These are phyloP conservation scores for Mediolabrus comicus DNA, from an alignment of 108 stramenopile genomes.

Conservation along the genomic window DNA sequence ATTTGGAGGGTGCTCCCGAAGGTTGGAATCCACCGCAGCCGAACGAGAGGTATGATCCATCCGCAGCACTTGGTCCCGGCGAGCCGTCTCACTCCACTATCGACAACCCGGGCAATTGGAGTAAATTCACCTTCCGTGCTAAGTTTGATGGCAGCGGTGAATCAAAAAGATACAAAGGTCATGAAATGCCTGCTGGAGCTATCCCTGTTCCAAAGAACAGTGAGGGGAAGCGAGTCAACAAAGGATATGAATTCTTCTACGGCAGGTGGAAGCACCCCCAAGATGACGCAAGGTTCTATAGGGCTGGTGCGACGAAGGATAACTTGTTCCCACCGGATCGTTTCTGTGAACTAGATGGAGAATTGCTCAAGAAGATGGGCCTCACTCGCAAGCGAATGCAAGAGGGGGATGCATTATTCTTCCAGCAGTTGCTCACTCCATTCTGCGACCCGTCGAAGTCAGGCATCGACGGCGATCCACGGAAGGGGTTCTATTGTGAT, in stretches of 20 bases:
- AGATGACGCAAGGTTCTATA: neutral
- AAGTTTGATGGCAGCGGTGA: neutral
- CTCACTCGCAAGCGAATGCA: conserved; percentile 5
- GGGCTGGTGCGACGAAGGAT: neutral
- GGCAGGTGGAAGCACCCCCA: neutral
- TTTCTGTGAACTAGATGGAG: neutral
- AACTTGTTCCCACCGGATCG: conserved; percentile 1
- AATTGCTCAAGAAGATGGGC: conserved; percentile 8
- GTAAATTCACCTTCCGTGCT: neutral
- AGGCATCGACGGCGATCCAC: conserved; percentile 4
- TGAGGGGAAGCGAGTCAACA: neutral
- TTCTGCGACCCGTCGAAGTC: conserved; percentile 5
- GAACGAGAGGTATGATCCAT: neutral
- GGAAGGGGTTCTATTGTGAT: conserved; percentile 6
- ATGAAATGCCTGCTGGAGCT: conserved; percentile 15
- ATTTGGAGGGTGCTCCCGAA: too few species aligned
- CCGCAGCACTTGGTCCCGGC: neutral
- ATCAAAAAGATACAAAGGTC: neutral
- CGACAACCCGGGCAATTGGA: conserved; percentile 3
- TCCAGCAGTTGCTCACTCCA: conserved; percentile 2
- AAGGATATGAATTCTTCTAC: conserved; percentile 9
- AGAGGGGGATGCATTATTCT: conserved; percentile 12
- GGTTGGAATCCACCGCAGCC: neutral
- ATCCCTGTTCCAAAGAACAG: conserved; percentile 9
- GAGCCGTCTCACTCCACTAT: neutral